A percentile compares a stretch with the other conserved stretches of the same genome.
phyloP scores from a whole-genome alignment of 140 eudicot genomes.

The Anethum foeniculum region DNA sequence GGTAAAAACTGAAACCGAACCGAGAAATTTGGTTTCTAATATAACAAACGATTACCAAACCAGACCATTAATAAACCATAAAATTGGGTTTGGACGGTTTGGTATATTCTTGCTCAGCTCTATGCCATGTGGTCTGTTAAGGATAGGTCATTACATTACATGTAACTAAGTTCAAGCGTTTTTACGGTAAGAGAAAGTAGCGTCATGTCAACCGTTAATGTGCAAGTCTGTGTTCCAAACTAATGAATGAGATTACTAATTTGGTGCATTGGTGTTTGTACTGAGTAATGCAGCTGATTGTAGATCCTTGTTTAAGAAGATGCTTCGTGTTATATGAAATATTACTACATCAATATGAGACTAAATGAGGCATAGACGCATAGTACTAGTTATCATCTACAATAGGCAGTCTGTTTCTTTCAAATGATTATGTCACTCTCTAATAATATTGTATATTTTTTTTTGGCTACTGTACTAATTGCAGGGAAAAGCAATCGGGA shows the following conservation, averaged over 20 bases:
- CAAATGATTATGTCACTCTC: neutral
- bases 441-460: neutral
- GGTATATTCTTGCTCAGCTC: too few relatives aligned
- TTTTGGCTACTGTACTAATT: neutral
- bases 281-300: neutral
- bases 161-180: neutral
- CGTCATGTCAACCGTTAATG: neutral
- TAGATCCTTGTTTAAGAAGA: neutral
- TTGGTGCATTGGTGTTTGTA: neutral
- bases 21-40: too few relatives aligned
- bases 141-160: neutral
- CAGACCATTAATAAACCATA: too few relatives aligned
- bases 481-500: slow-evolving; percentile 1
- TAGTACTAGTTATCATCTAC: neutral
- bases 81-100: too few relatives aligned
- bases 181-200: neutral
- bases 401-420: neutral
- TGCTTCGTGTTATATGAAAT: neutral
- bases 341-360: neutral
- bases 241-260: neutral
- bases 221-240: neutral
- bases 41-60: too few relatives aligned
- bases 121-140: neutral
- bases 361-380: neutral
- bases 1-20: too few relatives aligned